Base-by-base conservation (phyloP, 805 yeast species). In the Candida lessepsii region DNA sequence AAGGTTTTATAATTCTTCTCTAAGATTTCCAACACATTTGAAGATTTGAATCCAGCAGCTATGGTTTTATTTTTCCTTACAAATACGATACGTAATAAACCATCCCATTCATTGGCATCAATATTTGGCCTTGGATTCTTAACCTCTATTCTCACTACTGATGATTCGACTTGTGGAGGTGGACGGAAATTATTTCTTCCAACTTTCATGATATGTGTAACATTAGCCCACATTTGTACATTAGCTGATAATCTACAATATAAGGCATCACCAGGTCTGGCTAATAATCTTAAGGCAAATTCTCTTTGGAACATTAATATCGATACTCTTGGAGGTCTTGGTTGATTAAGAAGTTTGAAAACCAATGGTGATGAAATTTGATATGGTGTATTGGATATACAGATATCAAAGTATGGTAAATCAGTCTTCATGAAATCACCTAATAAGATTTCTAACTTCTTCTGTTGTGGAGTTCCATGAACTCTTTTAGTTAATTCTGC, bases 201-300 rank as follows among this genome's bases (percentile, higher is more conserved):
- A 21, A 93, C 99, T 64, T 93, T 93, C 99, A 93, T 93, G 39
- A 93, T 86, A 61, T 93, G 99, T 6, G 95, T 89, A 11, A 93
- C 97, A 49, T 87, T 87, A n/a, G 97, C 96, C 97, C 98, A 93
- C 98, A 93, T 91, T 58, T 93, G 99, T 1, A 93, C 98, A 57
- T 93, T 93, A 21, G 96, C 98, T 23, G 96, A 84, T 40, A 93
- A 73, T 56, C 99, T 78, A 63, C 96, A 89, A 68, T 91, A 93
- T 28, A 93, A 70, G 1, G 87, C 63, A 53, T 93, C 98, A n/a
- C 99, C 99, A 0, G 99, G 98, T 52, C 95, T 78, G 1, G 99
- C 99, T 39, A 93, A 71, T 40, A 93, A 70, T 55, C 97, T 82
- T 65, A 93, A 63, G 2, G 99, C 99, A 57, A 93, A 93, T 60